Base-by-base conservation (phyloP, 495 filamentous ascomycete species). In the Astrothelium subdiscretum region DNA sequence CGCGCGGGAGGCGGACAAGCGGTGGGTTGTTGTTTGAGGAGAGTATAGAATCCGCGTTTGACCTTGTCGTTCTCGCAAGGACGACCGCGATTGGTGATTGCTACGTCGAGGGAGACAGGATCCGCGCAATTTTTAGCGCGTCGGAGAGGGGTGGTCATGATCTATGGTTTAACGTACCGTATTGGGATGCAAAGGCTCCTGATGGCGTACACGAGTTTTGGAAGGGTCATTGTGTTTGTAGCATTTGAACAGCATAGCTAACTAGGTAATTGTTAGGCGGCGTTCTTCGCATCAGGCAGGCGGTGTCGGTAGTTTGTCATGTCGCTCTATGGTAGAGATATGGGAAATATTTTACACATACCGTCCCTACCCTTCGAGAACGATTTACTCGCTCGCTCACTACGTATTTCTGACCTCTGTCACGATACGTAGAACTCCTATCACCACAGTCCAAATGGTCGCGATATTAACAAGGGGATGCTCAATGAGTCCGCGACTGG, bases 1-100 rank as follows among this genome's bases (percentile, higher is more conserved):
- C 26, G 70, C 81, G 59, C 84, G 80, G 58, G 80, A 84, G 63
- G 76, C 70, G 22, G 83, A 87, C 26, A 88, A 87, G 77, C 80
- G 79, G 73, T 88, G 85, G 85, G 73, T 79, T 3, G 63, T 75
- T 69, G 63, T 68, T 60, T n/a, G 24, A 12, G 24, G 35, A 8
- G 35, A 38, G 35, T 38, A 6, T 8, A 38, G 35, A 38, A 38
- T 6, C 8, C 8, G 15, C 8, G 35, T 38, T 38, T 38, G 35
- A n/a, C n/a, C n/a, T n/a, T n/a, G n/a, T n/a, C n/a, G n/a, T n/a
- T n/a, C n/a, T n/a, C n/a, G n/a, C n/a, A n/a, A n/a, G n/a, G n/a
- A n/a, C n/a, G n/a, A n/a, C n/a, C n/a, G n/a, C n/a, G n/a, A n/a
- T n/a, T n/a, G n/a, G n/a, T n/a, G n/a, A n/a, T n/a, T n/a, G 35